Evolutionary conservation across 192 early-diverging fungal genomes (phyloP), one percentile per base, ranked within the genome.

Genomic region (Coemansia sp.): DNA sequence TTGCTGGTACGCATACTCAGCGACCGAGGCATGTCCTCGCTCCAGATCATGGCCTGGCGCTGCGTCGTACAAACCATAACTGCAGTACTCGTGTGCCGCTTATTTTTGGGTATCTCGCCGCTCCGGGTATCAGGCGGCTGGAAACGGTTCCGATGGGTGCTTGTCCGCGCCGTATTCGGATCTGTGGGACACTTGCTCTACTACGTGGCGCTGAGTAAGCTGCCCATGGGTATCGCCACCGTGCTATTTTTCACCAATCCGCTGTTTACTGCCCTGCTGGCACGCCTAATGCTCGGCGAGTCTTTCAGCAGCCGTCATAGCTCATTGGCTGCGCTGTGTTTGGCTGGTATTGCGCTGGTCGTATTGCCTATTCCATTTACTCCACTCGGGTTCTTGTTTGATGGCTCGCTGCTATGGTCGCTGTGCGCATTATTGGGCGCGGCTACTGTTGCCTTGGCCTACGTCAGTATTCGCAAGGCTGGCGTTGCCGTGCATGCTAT

Each of bases 201-300:
- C 61, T 71, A 71, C 55, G 14, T 38, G 23, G 64, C 75, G 5
- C 32, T 71, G 41, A 61, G 31, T 12, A 12, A 44, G 2, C 14
- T 76, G 69, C 51, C 74, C 5, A 71, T 76, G 69, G 75, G 75
- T 34, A 39, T 60, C 0, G 75, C 69, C 21, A 76, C 68, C 0
- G 75, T 71, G 39, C 29, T 76, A 44, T 76, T 76, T 34, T 76
- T 71, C 41, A 71, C 75, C 7, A 76, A 76, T 38, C 69, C 75
- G 0, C 6, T 76, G 8, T 71, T 70, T n/a, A 71, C 69, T 12
- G 75, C 75, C 11, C 23, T 71, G n/a, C 14, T 76, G 15, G 75
- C 75, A 0, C 19, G 63, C 51, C 63, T 42, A 51, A 39, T 71
- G 23, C 60, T 76, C 2, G 36, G 27, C 36, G 75, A 76, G 53